A percentile compares a stretch with the other conserved stretches of the same genome.
Evolutionary conservation across 257 asterid genomes (phyloP).

Genomic region (Catharanthus roseus): DNA sequence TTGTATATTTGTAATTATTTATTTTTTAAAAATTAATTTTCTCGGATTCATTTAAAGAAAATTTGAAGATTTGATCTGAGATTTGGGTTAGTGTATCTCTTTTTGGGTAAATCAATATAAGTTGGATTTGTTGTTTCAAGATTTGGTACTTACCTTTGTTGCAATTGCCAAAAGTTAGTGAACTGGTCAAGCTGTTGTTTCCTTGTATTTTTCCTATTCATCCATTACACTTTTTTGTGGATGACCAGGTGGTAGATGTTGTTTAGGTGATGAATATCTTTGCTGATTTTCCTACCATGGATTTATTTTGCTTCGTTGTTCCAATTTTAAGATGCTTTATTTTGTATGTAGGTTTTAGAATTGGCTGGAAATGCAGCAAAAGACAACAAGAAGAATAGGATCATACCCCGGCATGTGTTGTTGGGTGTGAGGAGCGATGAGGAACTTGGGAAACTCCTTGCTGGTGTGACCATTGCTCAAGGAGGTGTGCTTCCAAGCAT

Average conservation of each 20-base stretch:
- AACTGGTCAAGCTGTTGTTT: not conserved
- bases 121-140: not conserved
- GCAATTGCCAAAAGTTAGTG: not conserved
- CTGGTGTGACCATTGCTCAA: constrained; percentile 11
- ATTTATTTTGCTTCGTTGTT: not conserved
- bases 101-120: not conserved
- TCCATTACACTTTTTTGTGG: not conserved
- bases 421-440: constrained; percentile 6
- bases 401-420: constrained; percentile 6
- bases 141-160: not conserved
- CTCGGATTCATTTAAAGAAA: no score
- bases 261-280: not conserved
- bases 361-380: constrained; percentile 14
- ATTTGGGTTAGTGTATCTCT: not conserved
- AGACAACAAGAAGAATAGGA: constrained; percentile 11
- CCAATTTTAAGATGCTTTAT: not conserved
- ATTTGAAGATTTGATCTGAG: not conserved
- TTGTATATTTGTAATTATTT: no score
- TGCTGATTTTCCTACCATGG: not conserved
- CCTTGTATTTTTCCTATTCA: not conserved
- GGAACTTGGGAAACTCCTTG: constrained; percentile 8
- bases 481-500: constrained; percentile 15
- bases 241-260: not conserved
- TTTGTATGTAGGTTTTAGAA: constrained; percentile 5
- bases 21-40: not conserved